Evolutionary conservation across 139 green algal species (phyloP).

Genomic region (Volvox africanus): DNA sequence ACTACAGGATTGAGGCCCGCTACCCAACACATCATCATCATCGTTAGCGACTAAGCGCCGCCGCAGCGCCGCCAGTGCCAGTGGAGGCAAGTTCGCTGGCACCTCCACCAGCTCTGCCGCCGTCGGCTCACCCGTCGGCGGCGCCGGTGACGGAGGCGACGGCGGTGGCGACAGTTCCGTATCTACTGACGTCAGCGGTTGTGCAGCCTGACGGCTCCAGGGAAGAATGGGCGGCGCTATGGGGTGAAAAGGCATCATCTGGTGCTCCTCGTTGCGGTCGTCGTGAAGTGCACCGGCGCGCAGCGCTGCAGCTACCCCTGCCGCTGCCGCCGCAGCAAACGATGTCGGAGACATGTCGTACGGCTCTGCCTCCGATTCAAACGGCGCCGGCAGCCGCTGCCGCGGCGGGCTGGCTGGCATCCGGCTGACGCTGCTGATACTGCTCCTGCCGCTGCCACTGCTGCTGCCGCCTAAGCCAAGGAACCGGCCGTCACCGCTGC

Average conservation of each 20-base stretch:
- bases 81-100: not conserved
- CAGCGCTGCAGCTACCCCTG: not conserved
- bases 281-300: not conserved
- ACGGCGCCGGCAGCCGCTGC: not conserved
- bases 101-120: not conserved
- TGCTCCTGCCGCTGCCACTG: not conserved
- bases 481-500: not conserved
- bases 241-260: no score
- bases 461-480: not conserved
- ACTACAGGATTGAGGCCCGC: not conserved
- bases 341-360: not conserved
- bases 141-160: no score
- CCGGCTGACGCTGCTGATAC: not conserved
- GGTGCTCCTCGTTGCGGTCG: no score
- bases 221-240: slow-evolving; percentile 12
- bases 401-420: not conserved
- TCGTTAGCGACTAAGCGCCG: not conserved
- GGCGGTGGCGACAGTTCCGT: not conserved
- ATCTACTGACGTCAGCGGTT: not conserved
- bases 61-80: not conserved
- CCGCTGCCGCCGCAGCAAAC: not conserved
- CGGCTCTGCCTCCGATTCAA: not conserved
- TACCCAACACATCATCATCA: not conserved
- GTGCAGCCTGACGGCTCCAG: not conserved
- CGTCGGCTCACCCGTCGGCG: not conserved